Percentiles rank a stretch among this genome's conserved stretches.
Evolutionary conservation across 495 filamentous ascomycete genomes (phyloP).

Genomic region (Penicillium cinerascens): DNA sequence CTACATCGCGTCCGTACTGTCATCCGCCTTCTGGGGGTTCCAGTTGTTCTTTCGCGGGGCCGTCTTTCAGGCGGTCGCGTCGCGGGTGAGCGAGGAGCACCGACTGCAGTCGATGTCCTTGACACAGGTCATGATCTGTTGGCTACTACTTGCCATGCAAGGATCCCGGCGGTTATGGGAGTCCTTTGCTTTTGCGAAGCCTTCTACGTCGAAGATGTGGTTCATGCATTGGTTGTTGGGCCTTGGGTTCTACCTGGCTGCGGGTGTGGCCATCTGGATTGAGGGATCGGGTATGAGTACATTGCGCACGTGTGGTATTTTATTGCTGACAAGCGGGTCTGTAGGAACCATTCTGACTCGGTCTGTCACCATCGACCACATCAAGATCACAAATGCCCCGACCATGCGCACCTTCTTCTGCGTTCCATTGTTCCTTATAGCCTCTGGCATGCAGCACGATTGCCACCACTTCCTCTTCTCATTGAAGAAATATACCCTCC

Average conservation of each 20-base stretch:
- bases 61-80: slow-evolving; percentile 38
- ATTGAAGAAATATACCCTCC: slow-evolving; percentile 81
- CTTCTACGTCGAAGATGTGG: slow-evolving; percentile 74
- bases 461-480: slow-evolving; percentile 77
- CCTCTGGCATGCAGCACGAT: slow-evolving; percentile 74
- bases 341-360: slow-evolving; percentile 31
- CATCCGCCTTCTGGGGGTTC: slow-evolving; percentile 70
- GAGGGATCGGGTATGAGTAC: slow-evolving; percentile 67
- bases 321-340: slow-evolving; percentile 3
- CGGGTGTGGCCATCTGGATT: slow-evolving; percentile 77
- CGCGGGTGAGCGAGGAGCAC: slow-evolving; percentile 36
- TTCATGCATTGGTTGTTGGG: slow-evolving; percentile 78
- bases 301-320: slow-evolving; percentile 2
- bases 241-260: slow-evolving; percentile 68
- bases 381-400: slow-evolving; percentile 43
- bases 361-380: slow-evolving; percentile 25
- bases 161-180: slow-evolving; percentile 73
- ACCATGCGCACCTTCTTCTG: slow-evolving; percentile 58
- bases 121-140: slow-evolving; percentile 63
- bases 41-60: slow-evolving; percentile 61
- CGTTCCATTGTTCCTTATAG: slow-evolving; percentile 64
- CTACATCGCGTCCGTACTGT: slow-evolving; percentile 68
- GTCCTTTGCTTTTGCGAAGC: slow-evolving; percentile 57
- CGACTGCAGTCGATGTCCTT: slow-evolving; percentile 52
- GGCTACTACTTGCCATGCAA: slow-evolving; percentile 71